Percentiles rank a stretch among this genome's conserved stretches.
phyloP scores from a whole-genome alignment of 78 protist species.

The Dictyostelium firmibasis region DNA sequence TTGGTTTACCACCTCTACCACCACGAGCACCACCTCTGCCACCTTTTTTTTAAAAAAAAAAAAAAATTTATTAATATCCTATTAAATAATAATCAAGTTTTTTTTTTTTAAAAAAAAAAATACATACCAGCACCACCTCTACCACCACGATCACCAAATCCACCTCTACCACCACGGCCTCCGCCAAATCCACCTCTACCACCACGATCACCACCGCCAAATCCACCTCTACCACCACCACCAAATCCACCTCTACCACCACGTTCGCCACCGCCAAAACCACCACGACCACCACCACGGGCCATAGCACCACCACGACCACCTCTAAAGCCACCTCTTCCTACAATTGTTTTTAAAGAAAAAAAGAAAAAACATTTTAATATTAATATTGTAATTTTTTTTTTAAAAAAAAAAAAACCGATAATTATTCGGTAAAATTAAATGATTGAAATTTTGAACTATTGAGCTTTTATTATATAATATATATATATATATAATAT shows the following conservation, averaged over 20 bases:
- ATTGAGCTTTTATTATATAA: too few relatives aligned
- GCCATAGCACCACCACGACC: conserved; percentile 67
- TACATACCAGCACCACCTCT: conserved; percentile 50
- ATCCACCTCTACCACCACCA: conserved; percentile 74
- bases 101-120: conserved; percentile 53
- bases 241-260: conserved; percentile 59
- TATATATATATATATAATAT: too few relatives aligned
- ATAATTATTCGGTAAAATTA: neutral
- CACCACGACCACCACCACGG: conserved; percentile 76
- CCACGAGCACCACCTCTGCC: conserved; percentile 74
- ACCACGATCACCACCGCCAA: conserved; percentile 73
- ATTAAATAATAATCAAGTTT: too few relatives aligned
- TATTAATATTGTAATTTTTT: neutral
- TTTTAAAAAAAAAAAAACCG: neutral
- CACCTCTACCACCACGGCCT: conserved; percentile 53
- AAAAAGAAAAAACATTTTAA: neutral
- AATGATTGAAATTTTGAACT: neutral
- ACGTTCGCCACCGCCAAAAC: conserved; percentile 28
- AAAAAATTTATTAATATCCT: conserved; percentile 27
- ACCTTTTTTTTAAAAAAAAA: conserved; percentile 54
- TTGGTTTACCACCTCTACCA: conserved; percentile 53
- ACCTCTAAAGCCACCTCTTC: conserved; percentile 72
- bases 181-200: conserved; percentile 84
- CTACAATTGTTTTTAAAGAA: neutral
- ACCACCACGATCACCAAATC: conserved; percentile 72